Conservation (phyloP, 2,329 filamentous ascomycete species). For the Aureobasidium sp. region DNA sequence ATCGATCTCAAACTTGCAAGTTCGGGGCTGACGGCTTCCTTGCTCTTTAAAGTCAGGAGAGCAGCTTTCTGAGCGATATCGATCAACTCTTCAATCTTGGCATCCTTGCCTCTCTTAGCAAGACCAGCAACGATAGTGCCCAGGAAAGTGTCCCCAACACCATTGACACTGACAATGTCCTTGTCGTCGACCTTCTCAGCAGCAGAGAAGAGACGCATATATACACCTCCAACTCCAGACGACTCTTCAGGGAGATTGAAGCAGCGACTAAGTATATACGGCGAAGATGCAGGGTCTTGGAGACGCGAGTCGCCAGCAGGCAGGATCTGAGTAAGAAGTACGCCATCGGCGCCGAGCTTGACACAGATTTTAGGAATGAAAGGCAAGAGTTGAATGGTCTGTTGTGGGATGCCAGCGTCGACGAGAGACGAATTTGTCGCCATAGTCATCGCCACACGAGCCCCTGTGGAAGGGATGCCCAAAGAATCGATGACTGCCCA, state of each 20-base stretch:
- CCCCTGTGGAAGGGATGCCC: constrained; percentile 60
- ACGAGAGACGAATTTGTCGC: constrained; percentile 62
- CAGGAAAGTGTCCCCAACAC: constrained; percentile 86
- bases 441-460: constrained; percentile 61
- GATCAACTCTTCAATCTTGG: constrained; percentile 54
- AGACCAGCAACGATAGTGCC: constrained; percentile 77
- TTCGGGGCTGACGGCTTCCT: constrained; percentile 60
- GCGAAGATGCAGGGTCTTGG: constrained; percentile 50
- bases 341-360: constrained; percentile 70
- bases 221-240: constrained; percentile 62
- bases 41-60: constrained; percentile 66
- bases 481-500: constrained; percentile 73
- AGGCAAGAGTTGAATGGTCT: constrained; percentile 75
- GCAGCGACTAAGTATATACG: constrained; percentile 61
- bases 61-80: constrained; percentile 74
- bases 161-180: constrained; percentile 83
- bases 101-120: constrained; percentile 44
- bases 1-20: constrained; percentile 37
- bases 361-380: constrained; percentile 79
- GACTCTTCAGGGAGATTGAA: constrained; percentile 42
- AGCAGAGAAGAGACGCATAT: constrained; percentile 65
- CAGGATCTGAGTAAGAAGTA: constrained; percentile 67
- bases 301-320: constrained; percentile 59
- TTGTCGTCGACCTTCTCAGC: constrained; percentile 51
- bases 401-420: constrained; percentile 73